A percentile compares a stretch with the other conserved stretches of the same genome.
Conservation (phyloP, 768 basidiomycete species). For the Pleurotus cornucopiae region DNA sequence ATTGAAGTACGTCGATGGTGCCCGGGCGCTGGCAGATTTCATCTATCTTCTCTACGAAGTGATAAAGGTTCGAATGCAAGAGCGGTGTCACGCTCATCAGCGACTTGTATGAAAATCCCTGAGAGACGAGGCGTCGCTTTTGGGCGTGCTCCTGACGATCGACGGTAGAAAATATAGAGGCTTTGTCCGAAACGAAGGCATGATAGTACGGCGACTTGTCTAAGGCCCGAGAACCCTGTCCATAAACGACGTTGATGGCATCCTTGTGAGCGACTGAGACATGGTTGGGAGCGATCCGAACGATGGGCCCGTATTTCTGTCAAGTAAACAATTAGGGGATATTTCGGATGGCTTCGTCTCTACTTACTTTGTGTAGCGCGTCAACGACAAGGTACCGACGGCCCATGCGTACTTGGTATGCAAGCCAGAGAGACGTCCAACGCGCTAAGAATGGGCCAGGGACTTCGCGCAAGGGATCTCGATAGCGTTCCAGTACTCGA, state of each 20-base stretch:
- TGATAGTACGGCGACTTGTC: constrained; percentile 27
- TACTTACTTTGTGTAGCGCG: constrained; percentile 21
- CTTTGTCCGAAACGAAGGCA: constrained; percentile 23
- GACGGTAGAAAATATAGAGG: constrained; percentile 26
- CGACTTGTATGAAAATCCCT: constrained; percentile 23
- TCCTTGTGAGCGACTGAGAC: constrained; percentile 25
- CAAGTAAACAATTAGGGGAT: neutral
- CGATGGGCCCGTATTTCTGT: constrained; percentile 24
- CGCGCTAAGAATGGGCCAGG: constrained; percentile 26
- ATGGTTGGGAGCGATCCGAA: constrained; percentile 28
- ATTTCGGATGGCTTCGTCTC: neutral
- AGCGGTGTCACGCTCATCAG: constrained; percentile 16
- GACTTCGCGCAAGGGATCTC: constrained; percentile 15
- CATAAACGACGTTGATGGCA: constrained; percentile 25
- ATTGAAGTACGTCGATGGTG: constrained; percentile 19
- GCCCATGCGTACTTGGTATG: constrained; percentile 24
- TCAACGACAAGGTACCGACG: constrained; percentile 25
- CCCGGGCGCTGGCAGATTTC: constrained; percentile 14
- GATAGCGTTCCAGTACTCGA: constrained; percentile 1
- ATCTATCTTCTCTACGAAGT: constrained; percentile 19
- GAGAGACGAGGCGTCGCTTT: constrained; percentile 26
- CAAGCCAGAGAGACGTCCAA: constrained; percentile 27
- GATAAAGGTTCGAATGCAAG: constrained; percentile 13
- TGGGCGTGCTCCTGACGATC: constrained; percentile 26
- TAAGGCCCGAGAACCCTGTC: constrained; percentile 24